Conservation (phyloP, 2,329 filamentous ascomycete genomes). For the Diaporthe citri region DNA sequence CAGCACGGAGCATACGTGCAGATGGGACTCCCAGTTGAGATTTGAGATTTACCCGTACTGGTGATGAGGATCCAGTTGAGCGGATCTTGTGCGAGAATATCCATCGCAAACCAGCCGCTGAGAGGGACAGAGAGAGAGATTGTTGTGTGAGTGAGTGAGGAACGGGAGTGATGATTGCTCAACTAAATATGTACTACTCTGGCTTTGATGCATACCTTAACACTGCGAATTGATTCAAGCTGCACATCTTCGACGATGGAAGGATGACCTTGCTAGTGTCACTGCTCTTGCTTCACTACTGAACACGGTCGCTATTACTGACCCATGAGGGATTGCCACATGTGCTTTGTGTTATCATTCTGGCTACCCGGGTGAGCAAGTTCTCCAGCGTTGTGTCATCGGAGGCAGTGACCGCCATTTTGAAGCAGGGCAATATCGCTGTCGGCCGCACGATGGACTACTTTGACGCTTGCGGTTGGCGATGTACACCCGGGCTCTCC, state of each 20-base stretch:
- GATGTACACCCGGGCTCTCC: too few relatives aligned
- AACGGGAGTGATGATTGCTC: neutral
- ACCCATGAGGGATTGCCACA: neutral
- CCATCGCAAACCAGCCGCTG: neutral
- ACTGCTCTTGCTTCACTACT: neutral
- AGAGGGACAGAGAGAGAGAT: neutral
- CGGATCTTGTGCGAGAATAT: neutral
- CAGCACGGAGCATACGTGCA: neutral
- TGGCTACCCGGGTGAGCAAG: too few relatives aligned
- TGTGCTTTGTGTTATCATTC: neutral
- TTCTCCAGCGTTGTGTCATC: too few relatives aligned
- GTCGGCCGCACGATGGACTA: too few relatives aligned
- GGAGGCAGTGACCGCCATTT: too few relatives aligned
- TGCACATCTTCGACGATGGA: neutral
- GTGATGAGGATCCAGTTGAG: too few relatives aligned
- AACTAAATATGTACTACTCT: neutral
- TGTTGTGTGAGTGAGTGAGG: too few relatives aligned
- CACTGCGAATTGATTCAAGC: neutral
- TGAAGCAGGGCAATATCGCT: too few relatives aligned
- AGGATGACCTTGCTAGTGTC: neutral
- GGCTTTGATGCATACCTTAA: neutral
- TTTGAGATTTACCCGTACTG: neutral
- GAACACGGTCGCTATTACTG: neutral
- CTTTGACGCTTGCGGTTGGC: too few relatives aligned
- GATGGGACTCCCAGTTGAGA: neutral